These are phyloP conservation scores for Exophiala dermatitidis DNA, from an alignment of 2,329 filamentous ascomycete genomes.

Conservation along the genomic window DNA sequence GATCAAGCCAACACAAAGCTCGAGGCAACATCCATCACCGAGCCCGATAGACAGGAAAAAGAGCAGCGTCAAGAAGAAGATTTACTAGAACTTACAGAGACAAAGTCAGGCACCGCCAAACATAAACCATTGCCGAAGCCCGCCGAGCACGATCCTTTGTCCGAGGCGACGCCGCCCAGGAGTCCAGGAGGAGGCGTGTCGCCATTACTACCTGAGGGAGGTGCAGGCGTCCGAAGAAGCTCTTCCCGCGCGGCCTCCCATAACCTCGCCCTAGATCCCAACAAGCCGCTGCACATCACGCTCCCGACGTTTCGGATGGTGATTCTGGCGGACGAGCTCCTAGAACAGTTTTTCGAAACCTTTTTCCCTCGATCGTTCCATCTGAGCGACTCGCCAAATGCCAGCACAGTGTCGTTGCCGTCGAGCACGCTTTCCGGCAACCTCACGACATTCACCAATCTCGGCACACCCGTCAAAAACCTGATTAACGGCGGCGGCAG, in stretches of 20 bases:
- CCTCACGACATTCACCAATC: slow-evolving; percentile 76
- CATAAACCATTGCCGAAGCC: slow-evolving; percentile 21
- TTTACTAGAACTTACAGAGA: slow-evolving; percentile 37
- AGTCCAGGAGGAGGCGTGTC: slow-evolving; percentile 4
- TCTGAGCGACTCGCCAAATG: slow-evolving; percentile 59
- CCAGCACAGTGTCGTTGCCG: slow-evolving; percentile 34
- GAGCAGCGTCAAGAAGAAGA: slow-evolving; percentile 31
- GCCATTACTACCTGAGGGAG: neutral
- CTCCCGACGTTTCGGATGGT: slow-evolving; percentile 98
- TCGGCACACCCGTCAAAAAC: slow-evolving; percentile 47
- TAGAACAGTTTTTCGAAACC: slow-evolving; percentile 96
- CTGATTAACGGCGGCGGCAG: slow-evolving; percentile 35
- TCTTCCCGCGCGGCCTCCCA: slow-evolving; percentile 52
- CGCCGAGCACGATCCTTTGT: slow-evolving; percentile 23
- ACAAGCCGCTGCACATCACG: slow-evolving; percentile 89
- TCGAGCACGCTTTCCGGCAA: slow-evolving; percentile 51
- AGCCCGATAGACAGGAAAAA: neutral
- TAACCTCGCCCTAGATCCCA: slow-evolving; percentile 84
- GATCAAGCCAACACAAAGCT: slow-evolving; percentile 57
- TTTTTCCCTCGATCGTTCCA: slow-evolving; percentile 92
- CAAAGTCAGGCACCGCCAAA: slow-evolving; percentile 29
- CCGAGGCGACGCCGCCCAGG: slow-evolving; percentile 19
- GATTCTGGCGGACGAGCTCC: slow-evolving; percentile 85
- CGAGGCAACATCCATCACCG: slow-evolving; percentile 25
- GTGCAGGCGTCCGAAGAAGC: slow-evolving; percentile 2